Conservation (phyloP, 2,329 filamentous ascomycete genomes). For the Colletotrichum graminicola region DNA sequence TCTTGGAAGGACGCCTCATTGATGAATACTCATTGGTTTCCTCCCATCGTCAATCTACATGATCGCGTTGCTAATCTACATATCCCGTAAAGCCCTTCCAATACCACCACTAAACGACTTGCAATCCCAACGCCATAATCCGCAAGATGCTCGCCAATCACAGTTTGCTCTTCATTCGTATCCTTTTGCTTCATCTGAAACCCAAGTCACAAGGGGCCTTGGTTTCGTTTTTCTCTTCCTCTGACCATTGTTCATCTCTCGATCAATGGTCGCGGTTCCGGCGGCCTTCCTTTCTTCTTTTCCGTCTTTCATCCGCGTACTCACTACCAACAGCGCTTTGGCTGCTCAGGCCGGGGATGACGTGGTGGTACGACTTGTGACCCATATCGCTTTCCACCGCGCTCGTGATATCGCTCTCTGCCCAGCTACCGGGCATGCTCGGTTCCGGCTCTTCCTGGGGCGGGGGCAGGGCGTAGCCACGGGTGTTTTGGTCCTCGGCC, state of each 20-base stretch:
- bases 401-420: conserved; percentile 54
- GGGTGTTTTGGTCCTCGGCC: conserved; percentile 48
- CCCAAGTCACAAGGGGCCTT: neutral
- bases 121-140: conserved; percentile 30
- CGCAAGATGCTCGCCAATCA: conserved; percentile 20
- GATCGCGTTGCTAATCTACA: conserved; percentile 32
- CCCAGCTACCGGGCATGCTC: conserved; percentile 53
- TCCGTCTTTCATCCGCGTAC: conserved; percentile 59
- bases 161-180: conserved; percentile 1
- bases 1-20: neutral
- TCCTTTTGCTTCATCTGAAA: neutral
- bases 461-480: conserved; percentile 41
- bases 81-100: conserved; percentile 4
- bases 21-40: neutral
- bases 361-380: conserved; percentile 69
- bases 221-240: neutral
- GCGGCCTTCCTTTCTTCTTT: conserved; percentile 53
- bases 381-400: conserved; percentile 61
- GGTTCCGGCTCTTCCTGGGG: conserved; percentile 44
- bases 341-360: conserved; percentile 64
- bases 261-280: conserved; percentile 44
- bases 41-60: conserved; percentile 36
- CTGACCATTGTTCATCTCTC: neutral
- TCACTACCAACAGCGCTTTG: conserved; percentile 51
- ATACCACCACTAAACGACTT: neutral